phyloP scores from a whole-genome alignment of 1,284 basidiomycete genomes.

The Rhodotorula sp. region DNA sequence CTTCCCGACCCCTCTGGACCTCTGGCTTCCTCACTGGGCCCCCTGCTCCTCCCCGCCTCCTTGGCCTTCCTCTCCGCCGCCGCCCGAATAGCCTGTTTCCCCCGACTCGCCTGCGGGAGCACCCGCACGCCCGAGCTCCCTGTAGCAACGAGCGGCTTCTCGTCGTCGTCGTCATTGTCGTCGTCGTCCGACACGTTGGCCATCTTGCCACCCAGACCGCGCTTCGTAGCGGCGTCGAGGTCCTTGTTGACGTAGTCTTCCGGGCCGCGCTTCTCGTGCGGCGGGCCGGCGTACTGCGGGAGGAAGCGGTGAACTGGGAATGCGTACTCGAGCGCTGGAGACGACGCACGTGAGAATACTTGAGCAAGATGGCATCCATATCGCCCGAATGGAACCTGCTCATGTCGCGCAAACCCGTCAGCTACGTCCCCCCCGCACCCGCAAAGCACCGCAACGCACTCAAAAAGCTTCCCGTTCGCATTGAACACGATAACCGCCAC shows the following conservation, averaged over 20 bases:
- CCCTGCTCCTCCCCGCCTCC: not conserved
- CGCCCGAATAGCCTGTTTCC: conserved; percentile 24
- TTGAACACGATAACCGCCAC: conserved; percentile 68
- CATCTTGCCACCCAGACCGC: conserved; percentile 26
- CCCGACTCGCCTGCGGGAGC: conserved; percentile 12
- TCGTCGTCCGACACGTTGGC: conserved; percentile 22
- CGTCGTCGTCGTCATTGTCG: conserved; percentile 51
- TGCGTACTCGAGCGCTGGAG: too few species aligned
- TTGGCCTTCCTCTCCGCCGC: conserved; percentile 14
- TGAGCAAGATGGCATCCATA: conserved; percentile 54
- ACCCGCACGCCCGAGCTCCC: conserved; percentile 13
- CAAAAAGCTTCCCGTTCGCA: conserved; percentile 60
- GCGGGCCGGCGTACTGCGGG: conserved; percentile 54
- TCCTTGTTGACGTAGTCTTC: conserved; percentile 32
- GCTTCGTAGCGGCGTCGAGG: conserved; percentile 10
- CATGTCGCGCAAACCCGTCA: not conserved
- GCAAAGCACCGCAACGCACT: conserved; percentile 42
- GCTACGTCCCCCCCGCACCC: not conserved
- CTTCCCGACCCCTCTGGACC: not conserved
- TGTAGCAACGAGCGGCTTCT: conserved; percentile 33
- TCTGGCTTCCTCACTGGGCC: not conserved
- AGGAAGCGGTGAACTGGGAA: not conserved
- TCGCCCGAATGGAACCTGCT: conserved; percentile 57
- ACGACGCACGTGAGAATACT: conserved; percentile 55
- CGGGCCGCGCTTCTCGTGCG: conserved; percentile 37